Evolutionary conservation across 306 rosid species (phyloP).

Genomic region (Erythrophleum fordii): DNA sequence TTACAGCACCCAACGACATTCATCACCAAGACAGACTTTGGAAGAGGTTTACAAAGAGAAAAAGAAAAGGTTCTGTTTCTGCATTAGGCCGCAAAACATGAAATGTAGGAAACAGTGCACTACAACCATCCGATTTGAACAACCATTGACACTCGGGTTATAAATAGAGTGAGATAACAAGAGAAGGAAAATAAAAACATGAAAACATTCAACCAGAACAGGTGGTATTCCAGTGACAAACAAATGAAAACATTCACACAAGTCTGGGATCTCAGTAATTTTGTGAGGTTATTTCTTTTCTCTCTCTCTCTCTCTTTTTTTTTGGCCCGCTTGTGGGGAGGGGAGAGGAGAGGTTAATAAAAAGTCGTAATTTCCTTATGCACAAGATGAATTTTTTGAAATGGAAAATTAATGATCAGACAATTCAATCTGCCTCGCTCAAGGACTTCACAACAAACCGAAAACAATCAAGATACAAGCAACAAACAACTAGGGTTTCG

Average conservation of each 20-base stretch:
- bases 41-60: neutral
- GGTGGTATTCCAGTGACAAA: neutral
- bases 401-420: neutral
- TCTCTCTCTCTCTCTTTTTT: too few relatives aligned
- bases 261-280: neutral
- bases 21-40: neutral
- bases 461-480: neutral
- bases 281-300: neutral
- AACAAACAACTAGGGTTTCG: neutral
- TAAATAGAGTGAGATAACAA: neutral
- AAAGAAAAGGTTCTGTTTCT: neutral
- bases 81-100: neutral
- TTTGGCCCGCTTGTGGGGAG: too few relatives aligned
- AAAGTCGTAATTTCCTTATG: neutral
- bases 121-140: neutral
- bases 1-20: neutral
- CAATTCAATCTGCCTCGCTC: constrained; percentile 13
- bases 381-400: neutral
- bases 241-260: neutral
- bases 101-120: constrained; percentile 2
- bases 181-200: neutral
- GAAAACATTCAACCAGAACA: neutral
- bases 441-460: neutral
- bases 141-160: neutral
- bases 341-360: neutral